Base-by-base conservation (phyloP, 495 filamentous ascomycete species). In the Venustampulla echinocandica region DNA sequence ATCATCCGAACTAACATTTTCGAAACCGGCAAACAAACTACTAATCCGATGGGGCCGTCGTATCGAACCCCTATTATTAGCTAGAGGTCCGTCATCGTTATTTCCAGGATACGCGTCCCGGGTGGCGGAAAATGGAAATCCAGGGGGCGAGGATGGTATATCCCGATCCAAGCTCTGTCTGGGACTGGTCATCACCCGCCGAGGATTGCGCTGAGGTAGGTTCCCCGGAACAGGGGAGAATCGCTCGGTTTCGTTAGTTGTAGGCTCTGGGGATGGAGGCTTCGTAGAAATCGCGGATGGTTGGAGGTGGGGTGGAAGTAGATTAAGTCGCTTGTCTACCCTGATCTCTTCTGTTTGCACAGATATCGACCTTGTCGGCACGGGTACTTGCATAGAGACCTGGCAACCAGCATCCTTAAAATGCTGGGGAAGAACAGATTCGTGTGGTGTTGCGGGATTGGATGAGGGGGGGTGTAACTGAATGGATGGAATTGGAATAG, bases 281-380 rank as follows among this genome's bases (percentile, higher is more conserved):
- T 73, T 70, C 0, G 79, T 77, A 2, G 70, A 63, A 38, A 84
- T 77, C 40, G 81, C 72, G 6, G 85, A 87, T 2, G 88, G 82
- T 24, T 85, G 76, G 40, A 95, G 70, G 58, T 89, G 82, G 1
- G 83, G 75, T 17, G 87, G 85, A 14, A 95, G 65, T 56, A 77
- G 84, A 33, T 80, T 72, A 21, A 82, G 69, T 43, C 87, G 74
- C 65, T 75, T 76, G 60, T 90, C 89, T 14, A 89, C 71, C 35
- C 80, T 69, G 50, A 95, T 94, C 50, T 84, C 81, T 46, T 96
- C 88, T 9, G 92, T 98, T 69, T 98, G 93, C 34, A 94, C 77
- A 3, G 84, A 81, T 14, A 76, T 56, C 13, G 87, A 87, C 33
- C 75, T 75, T 10, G 77, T 81, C 5, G 70, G 58, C 10, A 63